phyloP scores from a whole-genome alignment of 148 eudicot species.

The Fagopyrum tataricum region DNA sequence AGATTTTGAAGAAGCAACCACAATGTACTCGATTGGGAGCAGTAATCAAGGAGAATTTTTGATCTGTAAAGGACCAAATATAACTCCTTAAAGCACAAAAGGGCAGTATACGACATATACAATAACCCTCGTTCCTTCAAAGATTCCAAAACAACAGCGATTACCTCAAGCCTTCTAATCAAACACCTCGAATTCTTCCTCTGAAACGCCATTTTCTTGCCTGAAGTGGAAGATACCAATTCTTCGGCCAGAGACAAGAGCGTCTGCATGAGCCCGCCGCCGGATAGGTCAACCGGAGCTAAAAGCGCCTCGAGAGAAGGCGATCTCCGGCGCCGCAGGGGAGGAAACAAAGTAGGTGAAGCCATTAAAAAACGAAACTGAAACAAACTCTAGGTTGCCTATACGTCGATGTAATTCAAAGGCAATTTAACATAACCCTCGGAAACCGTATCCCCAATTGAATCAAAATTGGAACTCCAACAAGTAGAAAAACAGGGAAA shows the following conservation, averaged over 20 bases:
- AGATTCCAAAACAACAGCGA: slow-evolving; percentile 46
- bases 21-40: slow-evolving; percentile 50
- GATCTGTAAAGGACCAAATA: slow-evolving; percentile 66
- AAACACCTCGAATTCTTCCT: slow-evolving; percentile 43
- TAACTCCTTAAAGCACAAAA: slow-evolving; percentile 71
- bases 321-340: slow-evolving; percentile 59
- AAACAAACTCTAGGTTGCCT: not conserved
- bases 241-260: slow-evolving; percentile 42
- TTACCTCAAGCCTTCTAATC: slow-evolving; percentile 53
- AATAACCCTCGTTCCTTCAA: slow-evolving; percentile 31
- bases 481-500: not conserved
- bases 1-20: slow-evolving; percentile 82
- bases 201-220: slow-evolving; percentile 39
- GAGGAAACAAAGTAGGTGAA: slow-evolving; percentile 65
- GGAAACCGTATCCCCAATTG: not conserved
- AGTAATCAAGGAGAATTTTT: slow-evolving; percentile 68
- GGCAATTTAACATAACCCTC: not conserved
- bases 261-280: slow-evolving; percentile 45
- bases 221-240: slow-evolving; percentile 40
- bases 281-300: slow-evolving; percentile 72
- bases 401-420: not conserved
- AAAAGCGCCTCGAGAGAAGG: slow-evolving; percentile 78
- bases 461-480: not conserved
- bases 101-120: slow-evolving; percentile 29
- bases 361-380: slow-evolving; percentile 35